Base-by-base conservation (phyloP, 352 stramenopile genomes). In the Phytophthora kernoviae region DNA sequence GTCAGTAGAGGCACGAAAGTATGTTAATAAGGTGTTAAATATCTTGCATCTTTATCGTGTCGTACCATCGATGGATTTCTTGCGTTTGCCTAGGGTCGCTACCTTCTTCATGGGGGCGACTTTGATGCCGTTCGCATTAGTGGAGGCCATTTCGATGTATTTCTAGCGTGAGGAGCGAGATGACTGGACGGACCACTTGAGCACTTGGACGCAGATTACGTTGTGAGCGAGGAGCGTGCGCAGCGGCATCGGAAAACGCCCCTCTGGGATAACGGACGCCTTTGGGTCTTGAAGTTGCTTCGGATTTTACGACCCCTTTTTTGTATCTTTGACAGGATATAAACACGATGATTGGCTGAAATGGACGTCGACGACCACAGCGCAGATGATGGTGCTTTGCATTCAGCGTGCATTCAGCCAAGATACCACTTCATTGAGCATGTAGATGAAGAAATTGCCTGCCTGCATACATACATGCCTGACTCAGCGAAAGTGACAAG, bases 1-100 rank as follows among this genome's bases (percentile, higher is more conserved):
- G 58, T 5, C n/a, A 41, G 22, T 27, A n/a, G 20, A 22, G 54
- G 1, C 15, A 56, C n/a, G n/a, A 53, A 27, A 14, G n/a, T 6
- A 30, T n/a, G 42, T 54, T n/a, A 67, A 40, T 37, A 44, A 5
- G 6, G 24, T 30, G 24, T 17, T 4, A 12, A 24, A 33, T 14
- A 18, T 33, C 18, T 18, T 26, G 10, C n/a, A n/a, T n/a, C 39
- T 17, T 45, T 15, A 17, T 26, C 10, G 15, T 2, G 12, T 26
- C 41, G 15, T 21, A 93, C 86, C 86, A 49, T 95, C 87, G 41
- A 94, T 81, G 45, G 84, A 94, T 69, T 94, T 93, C 68, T 95
- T 94, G 65, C 87, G 84, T 76, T 95, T 95, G 70, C 84, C 87
- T 33, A 95, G 83, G 62, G 87, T 95, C 26, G 80, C 68, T 27